Evolutionary conservation across 2,329 filamentous ascomycete genomes (phyloP).

Genomic region (Paramyrothecium roridum): DNA sequence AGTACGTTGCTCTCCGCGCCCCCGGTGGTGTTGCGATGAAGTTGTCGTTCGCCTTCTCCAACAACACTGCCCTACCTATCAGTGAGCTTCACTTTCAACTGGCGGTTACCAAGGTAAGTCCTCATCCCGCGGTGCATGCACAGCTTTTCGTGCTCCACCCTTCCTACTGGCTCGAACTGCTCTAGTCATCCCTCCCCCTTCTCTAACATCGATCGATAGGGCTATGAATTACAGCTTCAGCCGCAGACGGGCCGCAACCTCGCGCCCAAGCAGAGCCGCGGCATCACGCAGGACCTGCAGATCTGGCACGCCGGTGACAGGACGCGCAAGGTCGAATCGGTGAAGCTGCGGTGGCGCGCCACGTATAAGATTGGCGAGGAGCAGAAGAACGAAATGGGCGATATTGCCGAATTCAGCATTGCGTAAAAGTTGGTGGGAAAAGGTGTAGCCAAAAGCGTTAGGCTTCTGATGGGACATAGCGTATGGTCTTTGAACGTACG

Average conservation of each 20-base stretch:
- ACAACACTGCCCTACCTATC: constrained; percentile 68
- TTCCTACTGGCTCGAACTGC: no score
- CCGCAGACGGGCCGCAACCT: constrained; percentile 82
- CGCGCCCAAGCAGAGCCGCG: constrained; percentile 66
- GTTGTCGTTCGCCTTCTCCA: constrained; percentile 80
- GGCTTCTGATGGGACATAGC: no score
- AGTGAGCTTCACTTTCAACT: constrained; percentile 85
- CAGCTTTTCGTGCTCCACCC: no score
- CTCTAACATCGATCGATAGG: constrained; percentile 44
- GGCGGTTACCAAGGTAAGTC: constrained; percentile 82
- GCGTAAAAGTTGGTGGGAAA: constrained; percentile 39
- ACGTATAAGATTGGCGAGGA: constrained; percentile 70
- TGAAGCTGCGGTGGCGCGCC: constrained; percentile 88
- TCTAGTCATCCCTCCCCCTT: no score
- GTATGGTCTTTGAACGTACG: neutral
- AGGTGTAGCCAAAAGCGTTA: neutral
- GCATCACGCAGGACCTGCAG: constrained; percentile 78
- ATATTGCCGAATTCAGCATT: constrained; percentile 76
- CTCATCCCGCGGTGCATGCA: no score
- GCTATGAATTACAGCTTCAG: constrained; percentile 75
- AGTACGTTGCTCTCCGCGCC: constrained; percentile 66
- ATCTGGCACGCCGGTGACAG: constrained; percentile 70
- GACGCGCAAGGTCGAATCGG: constrained; percentile 66
- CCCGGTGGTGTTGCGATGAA: constrained; percentile 56
- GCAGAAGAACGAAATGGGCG: constrained; percentile 75